These are phyloP conservation scores for Earliella scabrosa DNA, from an alignment of 1,284 basidiomycete species.

Conservation along the genomic window DNA sequence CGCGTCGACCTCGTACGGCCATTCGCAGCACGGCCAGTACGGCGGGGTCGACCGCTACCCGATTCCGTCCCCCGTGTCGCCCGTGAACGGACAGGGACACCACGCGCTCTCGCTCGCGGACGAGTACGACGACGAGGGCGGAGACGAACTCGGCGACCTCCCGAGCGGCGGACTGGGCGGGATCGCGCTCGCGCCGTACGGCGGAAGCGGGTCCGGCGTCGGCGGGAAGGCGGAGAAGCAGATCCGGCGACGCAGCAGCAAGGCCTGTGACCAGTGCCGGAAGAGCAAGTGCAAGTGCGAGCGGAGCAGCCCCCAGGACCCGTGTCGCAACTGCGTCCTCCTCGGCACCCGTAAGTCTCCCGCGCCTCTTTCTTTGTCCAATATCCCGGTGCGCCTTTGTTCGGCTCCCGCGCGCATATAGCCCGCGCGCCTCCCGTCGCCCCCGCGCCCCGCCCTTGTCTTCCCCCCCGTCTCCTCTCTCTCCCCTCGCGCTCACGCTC, in stretches of 20 bases:
- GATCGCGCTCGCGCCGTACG: constrained; percentile 26
- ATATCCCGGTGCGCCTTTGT: constrained; percentile 2
- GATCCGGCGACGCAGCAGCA: constrained; percentile 68
- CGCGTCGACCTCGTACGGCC: constrained; percentile 28
- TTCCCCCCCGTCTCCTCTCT: not conserved
- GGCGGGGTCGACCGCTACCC: constrained; percentile 30
- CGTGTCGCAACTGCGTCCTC: constrained; percentile 75
- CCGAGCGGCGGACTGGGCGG: constrained; percentile 26
- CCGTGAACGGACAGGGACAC: constrained; percentile 29
- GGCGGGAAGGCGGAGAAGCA: constrained; percentile 46
- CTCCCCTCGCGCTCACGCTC: not conserved
- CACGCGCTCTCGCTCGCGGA: constrained; percentile 32
- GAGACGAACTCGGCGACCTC: constrained; percentile 38
- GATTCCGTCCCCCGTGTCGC: constrained; percentile 20
- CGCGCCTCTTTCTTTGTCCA: not conserved
- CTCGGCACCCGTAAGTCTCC: constrained; percentile 63
- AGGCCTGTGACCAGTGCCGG: constrained; percentile 84
- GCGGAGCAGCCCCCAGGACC: constrained; percentile 53
- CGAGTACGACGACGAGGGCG: constrained; percentile 42
- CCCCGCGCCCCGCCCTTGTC: not conserved
- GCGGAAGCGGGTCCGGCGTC: constrained; percentile 13
- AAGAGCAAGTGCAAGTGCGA: constrained; percentile 83
- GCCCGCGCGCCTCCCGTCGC: not conserved
- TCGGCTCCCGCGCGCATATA: not conserved
- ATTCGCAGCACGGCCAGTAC: constrained; percentile 26